Percentiles rank a stretch among this genome's conserved stretches.
These are phyloP conservation scores for Sanghuangporus weigelae DNA, from an alignment of 1,284 basidiomycete species.

Conservation along the genomic window DNA sequence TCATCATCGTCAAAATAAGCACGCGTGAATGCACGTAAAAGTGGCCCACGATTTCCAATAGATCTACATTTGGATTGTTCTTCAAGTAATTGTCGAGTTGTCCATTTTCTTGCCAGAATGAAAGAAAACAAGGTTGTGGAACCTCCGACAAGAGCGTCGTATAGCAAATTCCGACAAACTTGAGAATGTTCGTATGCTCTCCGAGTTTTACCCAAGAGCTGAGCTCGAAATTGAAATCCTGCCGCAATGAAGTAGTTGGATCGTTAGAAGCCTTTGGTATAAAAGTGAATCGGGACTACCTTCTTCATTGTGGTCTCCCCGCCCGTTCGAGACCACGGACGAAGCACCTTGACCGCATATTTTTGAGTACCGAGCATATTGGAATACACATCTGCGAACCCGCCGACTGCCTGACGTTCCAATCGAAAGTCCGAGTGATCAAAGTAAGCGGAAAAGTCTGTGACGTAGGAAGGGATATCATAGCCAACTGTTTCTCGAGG, in stretches of 20 bases:
- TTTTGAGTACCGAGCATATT: neutral
- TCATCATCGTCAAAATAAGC: neutral
- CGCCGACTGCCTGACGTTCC: neutral
- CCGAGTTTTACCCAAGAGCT: slow-evolving; percentile 3
- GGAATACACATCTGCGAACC: neutral
- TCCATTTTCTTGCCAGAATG: slow-evolving; percentile 9
- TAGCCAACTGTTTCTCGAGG: neutral
- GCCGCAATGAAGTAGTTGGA: neutral
- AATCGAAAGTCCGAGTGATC: neutral
- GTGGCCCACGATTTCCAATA: neutral
- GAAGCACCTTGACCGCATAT: slow-evolving; percentile 2
- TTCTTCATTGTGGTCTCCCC: neutral
- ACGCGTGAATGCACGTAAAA: neutral
- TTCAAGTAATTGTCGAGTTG: slow-evolving; percentile 6
- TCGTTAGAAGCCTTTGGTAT: neutral
- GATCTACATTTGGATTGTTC: neutral
- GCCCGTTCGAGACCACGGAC: neutral
- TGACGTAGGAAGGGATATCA: slow-evolving; percentile 3
- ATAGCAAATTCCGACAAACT: slow-evolving; percentile 3
- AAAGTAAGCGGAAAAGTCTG: slow-evolving; percentile 1
- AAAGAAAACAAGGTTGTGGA: slow-evolving; percentile 8
- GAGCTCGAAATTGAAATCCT: slow-evolving; percentile 7
- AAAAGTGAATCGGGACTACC: neutral
- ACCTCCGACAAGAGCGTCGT: neutral
- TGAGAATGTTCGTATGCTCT: slow-evolving; percentile 6